Conservation (phyloP, 441 rosid species). For the Pelargonium citronellum region DNA sequence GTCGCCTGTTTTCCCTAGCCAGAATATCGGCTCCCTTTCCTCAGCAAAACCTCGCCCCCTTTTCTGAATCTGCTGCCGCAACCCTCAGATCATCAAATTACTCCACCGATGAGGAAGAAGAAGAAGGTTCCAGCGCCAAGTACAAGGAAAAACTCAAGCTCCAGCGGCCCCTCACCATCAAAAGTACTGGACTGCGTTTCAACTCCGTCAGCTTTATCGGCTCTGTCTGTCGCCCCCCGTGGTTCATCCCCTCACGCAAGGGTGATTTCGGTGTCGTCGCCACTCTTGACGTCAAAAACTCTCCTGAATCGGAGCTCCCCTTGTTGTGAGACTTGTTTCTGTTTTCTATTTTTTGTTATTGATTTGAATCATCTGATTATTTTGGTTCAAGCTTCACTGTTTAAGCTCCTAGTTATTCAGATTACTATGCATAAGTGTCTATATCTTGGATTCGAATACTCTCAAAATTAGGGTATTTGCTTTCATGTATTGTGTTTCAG, state of each 20-base stretch:
- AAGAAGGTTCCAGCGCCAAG: constrained; percentile 30
- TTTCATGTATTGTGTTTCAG: background rate
- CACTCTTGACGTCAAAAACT: constrained; percentile 31
- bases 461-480: background rate
- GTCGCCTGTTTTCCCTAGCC: constrained; percentile 25
- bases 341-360: background rate
- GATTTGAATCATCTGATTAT: background rate
- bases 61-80: constrained; percentile 24
- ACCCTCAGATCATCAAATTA: constrained; percentile 25
- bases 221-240: constrained; percentile 34
- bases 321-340: constrained; percentile 36
- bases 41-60: constrained; percentile 19
- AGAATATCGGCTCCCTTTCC: constrained; percentile 30
- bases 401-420: background rate
- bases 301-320: constrained; percentile 24
- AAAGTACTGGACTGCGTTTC: constrained; percentile 21
- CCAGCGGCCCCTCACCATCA: constrained; percentile 51
- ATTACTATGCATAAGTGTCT: too few species aligned
- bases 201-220: constrained; percentile 63
- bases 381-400: too few species aligned
- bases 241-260: constrained; percentile 11
- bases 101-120: constrained; percentile 28
- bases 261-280: constrained; percentile 37
- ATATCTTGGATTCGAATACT: too few species aligned
- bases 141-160: constrained; percentile 43